Evolutionary conservation across 1,139 yeast genomes (phyloP).

Genomic region (Arxiozyma slooffiae): DNA sequence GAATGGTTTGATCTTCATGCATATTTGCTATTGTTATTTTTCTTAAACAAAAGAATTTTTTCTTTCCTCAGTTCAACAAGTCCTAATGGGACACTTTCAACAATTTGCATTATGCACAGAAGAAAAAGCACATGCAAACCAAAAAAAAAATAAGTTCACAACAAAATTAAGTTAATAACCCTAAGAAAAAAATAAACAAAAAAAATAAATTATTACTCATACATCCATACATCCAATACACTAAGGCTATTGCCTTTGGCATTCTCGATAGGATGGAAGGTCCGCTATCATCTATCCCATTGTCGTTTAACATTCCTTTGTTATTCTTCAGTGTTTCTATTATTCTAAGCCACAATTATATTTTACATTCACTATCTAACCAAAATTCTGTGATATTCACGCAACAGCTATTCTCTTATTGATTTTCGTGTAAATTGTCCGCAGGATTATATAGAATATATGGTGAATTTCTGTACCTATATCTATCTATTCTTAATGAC

Average conservation of each 20-base stretch:
- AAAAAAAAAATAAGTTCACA: too few relatives aligned
- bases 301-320: conserved; percentile 53
- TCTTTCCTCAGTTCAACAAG: too few relatives aligned
- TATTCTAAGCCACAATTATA: conserved; percentile 39
- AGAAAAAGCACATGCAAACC: too few relatives aligned
- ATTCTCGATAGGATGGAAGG: conserved; percentile 41
- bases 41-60: too few relatives aligned
- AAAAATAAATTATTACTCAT: too few relatives aligned
- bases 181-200: background rate
- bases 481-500: background rate
- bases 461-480: background rate
- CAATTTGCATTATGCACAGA: too few relatives aligned
- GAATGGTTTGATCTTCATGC: background rate
- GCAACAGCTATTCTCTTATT: background rate
- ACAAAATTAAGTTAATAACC: background rate
- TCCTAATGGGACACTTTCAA: too few relatives aligned
- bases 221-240: too few relatives aligned
- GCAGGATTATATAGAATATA: background rate
- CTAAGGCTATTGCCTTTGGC: background rate
- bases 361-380: conserved; percentile 43
- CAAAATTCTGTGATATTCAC: conserved; percentile 57
- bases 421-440: background rate
- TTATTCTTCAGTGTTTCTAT: conserved; percentile 43
- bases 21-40: too few relatives aligned
- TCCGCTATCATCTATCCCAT: conserved; percentile 51